A percentile compares a stretch with the other conserved stretches of the same genome.
Conservation (phyloP, 2,329 filamentous ascomycete species). For the Trichoderma asperellum region DNA sequence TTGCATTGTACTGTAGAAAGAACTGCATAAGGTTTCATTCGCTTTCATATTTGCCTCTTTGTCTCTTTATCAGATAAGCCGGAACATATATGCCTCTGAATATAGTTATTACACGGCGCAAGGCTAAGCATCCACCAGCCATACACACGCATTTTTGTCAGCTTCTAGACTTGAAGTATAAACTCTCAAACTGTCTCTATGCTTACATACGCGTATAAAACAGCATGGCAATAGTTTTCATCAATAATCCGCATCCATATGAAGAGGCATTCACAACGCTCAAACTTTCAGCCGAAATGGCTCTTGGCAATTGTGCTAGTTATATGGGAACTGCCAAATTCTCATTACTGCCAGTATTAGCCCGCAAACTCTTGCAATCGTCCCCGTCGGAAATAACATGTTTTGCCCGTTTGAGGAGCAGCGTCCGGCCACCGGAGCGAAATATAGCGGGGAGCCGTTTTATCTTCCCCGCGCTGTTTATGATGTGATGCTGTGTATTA, state of each 20-base stretch:
- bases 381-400: constrained; percentile 22
- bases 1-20: not conserved
- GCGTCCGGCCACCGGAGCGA: constrained; percentile 15
- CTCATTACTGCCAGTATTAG: not conserved
- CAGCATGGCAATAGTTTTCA: not conserved
- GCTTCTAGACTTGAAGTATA: not conserved
- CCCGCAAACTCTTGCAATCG: constrained; percentile 9
- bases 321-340: not conserved
- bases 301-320: not conserved
- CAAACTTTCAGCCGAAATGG: constrained; percentile 9
- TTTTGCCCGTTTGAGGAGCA: constrained; percentile 12
- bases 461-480: constrained; percentile 18
- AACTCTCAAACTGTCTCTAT: not conserved
- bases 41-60: not conserved
- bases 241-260: not conserved
- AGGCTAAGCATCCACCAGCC: not conserved
- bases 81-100: not conserved
- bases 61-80: not conserved
- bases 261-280: not conserved
- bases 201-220: not conserved
- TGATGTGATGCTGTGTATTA: constrained; percentile 18
- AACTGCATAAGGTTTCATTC: not conserved
- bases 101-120: not conserved
- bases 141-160: not conserved
- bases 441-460: not conserved